Evolutionary conservation across 345 rosid species (phyloP), one percentile per base, ranked within the genome.

Genomic region (rapeseed (Brassica napus)): DNA sequence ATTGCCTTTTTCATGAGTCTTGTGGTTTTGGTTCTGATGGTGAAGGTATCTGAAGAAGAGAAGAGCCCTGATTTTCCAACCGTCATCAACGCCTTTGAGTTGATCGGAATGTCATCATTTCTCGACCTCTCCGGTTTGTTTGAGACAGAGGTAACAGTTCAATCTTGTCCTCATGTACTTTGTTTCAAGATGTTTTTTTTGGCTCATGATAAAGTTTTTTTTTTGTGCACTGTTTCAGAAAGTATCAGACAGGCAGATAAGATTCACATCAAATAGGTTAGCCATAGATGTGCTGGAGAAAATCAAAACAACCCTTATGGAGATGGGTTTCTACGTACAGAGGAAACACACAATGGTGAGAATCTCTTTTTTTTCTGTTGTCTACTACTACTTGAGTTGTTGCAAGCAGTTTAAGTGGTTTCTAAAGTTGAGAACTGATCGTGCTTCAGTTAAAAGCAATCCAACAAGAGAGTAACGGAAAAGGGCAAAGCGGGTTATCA

Each of bases 91-190:
- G 98, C 97, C 64, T 94, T 94, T 83, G 92, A 94, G 79, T 83
- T 92, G 73, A 94, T 94, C 2, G 98, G 98, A 79, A 94, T 94
- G 98, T 92, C 97, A 4, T 89, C 97, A 2, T 89, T 84, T 84
- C 91, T 94, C 8, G 95, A 92, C 74, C 91, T 94, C 61, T 92
- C 97, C 6, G 95, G 98, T 72, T 89, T 94, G 83, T 94, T 91
- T 16, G 97, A 92, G 85, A 76, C 84, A 78, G 97, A 92, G 95
- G 98, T 94, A 73, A 60, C 59, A 1, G 18, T 21, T 30, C 55
- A 23, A 12, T 72, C 58, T 62, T 78, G 37, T 58, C 68, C 23
- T 39, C 4, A 4, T 65, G 23, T 32, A 30, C 65, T 62, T 14
- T 68, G 71, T 74, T 68, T 62, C 63, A 49, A 54, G 23, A 57